Evolutionary conservation across 768 basidiomycete genomes (phyloP).

Genomic region (Neoboletus brunneissimus): DNA sequence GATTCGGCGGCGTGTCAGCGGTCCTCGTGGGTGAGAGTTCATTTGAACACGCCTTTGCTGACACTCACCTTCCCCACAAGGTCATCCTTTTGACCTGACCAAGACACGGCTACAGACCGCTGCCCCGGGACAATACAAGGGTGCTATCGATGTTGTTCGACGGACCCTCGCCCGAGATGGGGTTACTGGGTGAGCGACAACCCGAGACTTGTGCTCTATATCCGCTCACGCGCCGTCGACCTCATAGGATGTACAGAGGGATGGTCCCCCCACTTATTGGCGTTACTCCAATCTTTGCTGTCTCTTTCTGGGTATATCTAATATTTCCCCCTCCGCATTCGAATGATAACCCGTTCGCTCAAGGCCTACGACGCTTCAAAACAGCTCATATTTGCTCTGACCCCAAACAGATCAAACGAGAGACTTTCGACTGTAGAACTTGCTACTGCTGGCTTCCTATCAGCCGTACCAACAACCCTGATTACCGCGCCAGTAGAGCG

Average conservation of each 20-base stretch:
- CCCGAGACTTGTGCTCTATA: background rate
- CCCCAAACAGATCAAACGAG: constrained; percentile 71
- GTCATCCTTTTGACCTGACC: constrained; percentile 97
- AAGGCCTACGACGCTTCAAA: constrained; percentile 95
- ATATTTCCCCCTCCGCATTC: background rate
- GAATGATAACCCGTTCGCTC: constrained; percentile 9
- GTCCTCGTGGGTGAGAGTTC: constrained; percentile 79
- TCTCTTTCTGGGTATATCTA: constrained; percentile 87
- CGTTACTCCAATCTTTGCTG: constrained; percentile 96
- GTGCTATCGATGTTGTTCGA: constrained; percentile 90
- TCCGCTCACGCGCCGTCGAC: background rate
- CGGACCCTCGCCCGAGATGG: constrained; percentile 92
- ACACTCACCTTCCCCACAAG: constrained; percentile 38
- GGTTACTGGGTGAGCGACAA: constrained; percentile 63
- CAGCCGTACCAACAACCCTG: constrained; percentile 87
- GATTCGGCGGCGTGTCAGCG: constrained; percentile 83
- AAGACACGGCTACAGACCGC: constrained; percentile 97
- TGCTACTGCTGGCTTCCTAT: constrained; percentile 90
- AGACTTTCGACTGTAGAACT: constrained; percentile 73
- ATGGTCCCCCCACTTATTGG: constrained; percentile 92
- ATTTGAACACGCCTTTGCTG: background rate
- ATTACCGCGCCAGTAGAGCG: constrained; percentile 96
- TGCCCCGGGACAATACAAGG: constrained; percentile 79
- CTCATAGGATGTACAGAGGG: constrained; percentile 76
- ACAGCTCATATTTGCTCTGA: constrained; percentile 70